Conservation (phyloP, 805 yeast species). For the Candida odintsovae region DNA sequence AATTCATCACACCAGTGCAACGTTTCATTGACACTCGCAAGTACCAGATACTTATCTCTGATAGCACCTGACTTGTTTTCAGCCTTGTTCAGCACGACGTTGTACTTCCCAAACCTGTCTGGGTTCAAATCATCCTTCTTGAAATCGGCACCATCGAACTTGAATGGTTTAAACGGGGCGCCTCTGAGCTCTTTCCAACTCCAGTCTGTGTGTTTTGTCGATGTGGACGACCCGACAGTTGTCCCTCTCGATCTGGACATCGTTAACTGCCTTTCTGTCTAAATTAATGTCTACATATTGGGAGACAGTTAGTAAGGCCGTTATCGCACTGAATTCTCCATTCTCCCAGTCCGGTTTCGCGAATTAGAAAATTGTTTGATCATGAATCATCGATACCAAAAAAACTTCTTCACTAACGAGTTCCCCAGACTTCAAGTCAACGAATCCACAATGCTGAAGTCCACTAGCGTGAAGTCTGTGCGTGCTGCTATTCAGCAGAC, state of each 20-base stretch:
- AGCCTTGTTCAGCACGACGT: constrained; percentile 16
- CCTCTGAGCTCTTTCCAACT: constrained; percentile 17
- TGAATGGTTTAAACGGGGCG: constrained; percentile 12
- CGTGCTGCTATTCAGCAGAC: constrained; percentile 6
- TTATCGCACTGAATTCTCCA: no score
- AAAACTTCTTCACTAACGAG: neutral
- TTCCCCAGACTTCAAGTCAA: neutral
- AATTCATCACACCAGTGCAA: constrained; percentile 19
- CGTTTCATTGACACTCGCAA: constrained; percentile 10
- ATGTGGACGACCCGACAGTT: neutral
- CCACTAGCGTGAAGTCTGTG: neutral
- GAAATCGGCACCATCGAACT: constrained; percentile 9
- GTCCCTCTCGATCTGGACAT: constrained; percentile 5
- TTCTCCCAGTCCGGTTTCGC: constrained; percentile 1
- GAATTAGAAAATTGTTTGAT: neutral
- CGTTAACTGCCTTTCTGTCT: neutral
- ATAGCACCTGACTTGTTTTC: constrained; percentile 16
- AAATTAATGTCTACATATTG: no score
- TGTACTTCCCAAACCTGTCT: constrained; percentile 12
- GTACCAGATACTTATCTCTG: constrained; percentile 5
- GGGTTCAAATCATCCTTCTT: constrained; percentile 15
- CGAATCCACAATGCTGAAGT: constrained; percentile 1
- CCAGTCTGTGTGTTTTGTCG: constrained; percentile 1
- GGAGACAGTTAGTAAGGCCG: no score
- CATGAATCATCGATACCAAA: neutral